phyloP scores from a whole-genome alignment of 768 basidiomycete species.

The Cystobasidium tubakii region DNA sequence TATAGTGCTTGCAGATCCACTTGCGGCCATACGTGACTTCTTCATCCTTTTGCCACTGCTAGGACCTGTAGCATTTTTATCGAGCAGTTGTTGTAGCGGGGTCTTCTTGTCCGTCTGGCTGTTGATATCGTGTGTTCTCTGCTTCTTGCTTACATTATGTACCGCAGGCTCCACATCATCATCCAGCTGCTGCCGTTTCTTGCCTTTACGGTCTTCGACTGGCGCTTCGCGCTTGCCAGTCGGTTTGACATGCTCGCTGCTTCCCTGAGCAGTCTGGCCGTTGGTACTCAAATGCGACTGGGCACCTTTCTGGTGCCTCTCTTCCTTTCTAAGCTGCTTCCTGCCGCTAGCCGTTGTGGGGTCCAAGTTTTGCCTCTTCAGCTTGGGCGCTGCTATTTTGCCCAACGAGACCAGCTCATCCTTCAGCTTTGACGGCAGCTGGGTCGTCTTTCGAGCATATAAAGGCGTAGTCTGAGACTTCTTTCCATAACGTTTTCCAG shows the following conservation, averaged over 20 bases:
- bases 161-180: background rate
- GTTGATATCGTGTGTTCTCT: background rate
- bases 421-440: slow-evolving; percentile 23
- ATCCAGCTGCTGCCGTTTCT: slow-evolving; percentile 12
- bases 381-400: background rate
- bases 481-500: background rate
- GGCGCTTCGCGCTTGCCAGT: slow-evolving; percentile 1
- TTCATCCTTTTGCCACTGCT: slow-evolving; percentile 1
- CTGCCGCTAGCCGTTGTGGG: slow-evolving; percentile 24
- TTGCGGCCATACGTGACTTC: slow-evolving; percentile 2
- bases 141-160: background rate
- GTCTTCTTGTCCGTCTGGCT: slow-evolving; percentile 1
- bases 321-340: slow-evolving; percentile 24
- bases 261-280: background rate
- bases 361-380: background rate
- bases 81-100: slow-evolving; percentile 25
- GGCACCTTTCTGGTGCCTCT: background rate
- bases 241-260: background rate
- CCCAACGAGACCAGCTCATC: slow-evolving; percentile 34
- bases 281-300: background rate
- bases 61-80: background rate
- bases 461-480: slow-evolving; percentile 7
- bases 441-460: slow-evolving; percentile 32
- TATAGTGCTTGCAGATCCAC: background rate
- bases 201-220: slow-evolving; percentile 1